Percentiles rank a stretch among this genome's conserved stretches.
Conservation (phyloP, 805 yeast species). For the Ogataea degrootiae region DNA sequence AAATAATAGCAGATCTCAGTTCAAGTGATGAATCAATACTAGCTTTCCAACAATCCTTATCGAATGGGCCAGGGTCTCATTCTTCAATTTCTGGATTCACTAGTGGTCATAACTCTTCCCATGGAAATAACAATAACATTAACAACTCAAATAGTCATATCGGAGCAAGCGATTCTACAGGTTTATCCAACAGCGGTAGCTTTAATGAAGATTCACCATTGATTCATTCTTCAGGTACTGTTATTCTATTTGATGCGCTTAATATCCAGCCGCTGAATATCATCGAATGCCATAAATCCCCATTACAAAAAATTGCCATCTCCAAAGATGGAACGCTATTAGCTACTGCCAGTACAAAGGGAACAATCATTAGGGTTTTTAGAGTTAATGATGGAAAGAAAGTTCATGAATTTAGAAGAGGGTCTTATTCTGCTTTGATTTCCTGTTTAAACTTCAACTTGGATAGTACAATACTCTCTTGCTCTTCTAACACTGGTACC, state of each 20-base stretch:
- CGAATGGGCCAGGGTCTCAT: background rate
- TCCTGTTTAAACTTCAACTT: slow-evolving; percentile 71
- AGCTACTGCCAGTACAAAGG: slow-evolving; percentile 87
- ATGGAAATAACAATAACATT: background rate
- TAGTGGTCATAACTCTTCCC: background rate
- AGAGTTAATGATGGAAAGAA: slow-evolving; percentile 58
- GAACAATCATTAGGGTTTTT: slow-evolving; percentile 85
- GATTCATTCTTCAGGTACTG: slow-evolving; percentile 47
- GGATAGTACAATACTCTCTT: slow-evolving; percentile 69
- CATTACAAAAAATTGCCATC: slow-evolving; percentile 61
- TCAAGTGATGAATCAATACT: slow-evolving; percentile 45
- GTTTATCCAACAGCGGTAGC: background rate
- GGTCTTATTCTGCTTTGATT: slow-evolving; percentile 79
- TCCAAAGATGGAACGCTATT: slow-evolving; percentile 73
- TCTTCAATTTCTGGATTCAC: background rate
- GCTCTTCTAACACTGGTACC: slow-evolving; percentile 84
- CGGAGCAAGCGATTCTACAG: background rate
- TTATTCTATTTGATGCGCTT: slow-evolving; percentile 73
- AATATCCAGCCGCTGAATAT: slow-evolving; percentile 73
- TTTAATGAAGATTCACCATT: slow-evolving; percentile 1
- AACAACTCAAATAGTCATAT: background rate
- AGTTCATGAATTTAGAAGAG: slow-evolving; percentile 73
- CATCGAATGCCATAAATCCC: slow-evolving; percentile 81
- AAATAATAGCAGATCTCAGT: slow-evolving; percentile 26
- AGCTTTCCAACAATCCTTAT: slow-evolving; percentile 49